These are phyloP conservation scores for Trichothecium roseum DNA, from an alignment of 2,329 filamentous ascomycete species.

Conservation along the genomic window DNA sequence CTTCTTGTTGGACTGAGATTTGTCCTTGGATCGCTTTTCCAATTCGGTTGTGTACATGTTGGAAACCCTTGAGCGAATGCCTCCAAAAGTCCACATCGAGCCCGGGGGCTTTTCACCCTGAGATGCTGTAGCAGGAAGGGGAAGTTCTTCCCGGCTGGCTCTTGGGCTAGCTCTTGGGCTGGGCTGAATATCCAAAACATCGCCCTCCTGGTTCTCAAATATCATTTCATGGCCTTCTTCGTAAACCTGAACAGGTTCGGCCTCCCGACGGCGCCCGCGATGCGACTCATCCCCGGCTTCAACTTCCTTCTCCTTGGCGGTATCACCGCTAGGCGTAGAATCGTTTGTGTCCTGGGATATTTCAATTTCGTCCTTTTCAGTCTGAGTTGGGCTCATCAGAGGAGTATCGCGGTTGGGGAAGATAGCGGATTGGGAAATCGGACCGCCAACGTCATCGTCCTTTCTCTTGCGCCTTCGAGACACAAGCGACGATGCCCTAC, in stretches of 20 bases:
- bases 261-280: conserved; percentile 5
- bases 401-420: conserved; percentile 45
- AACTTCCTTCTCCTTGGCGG: conserved; percentile 16
- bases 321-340: conserved; percentile 18
- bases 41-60: conserved; percentile 50
- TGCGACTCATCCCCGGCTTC: not conserved
- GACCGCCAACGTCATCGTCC: conserved; percentile 72
- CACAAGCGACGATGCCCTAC: conserved; percentile 49
- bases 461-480: conserved; percentile 56
- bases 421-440: conserved; percentile 83
- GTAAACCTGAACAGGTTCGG: conserved; percentile 53
- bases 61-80: conserved; percentile 39
- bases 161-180: conserved; percentile 5
- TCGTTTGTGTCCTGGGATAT: not conserved
- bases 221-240: conserved; percentile 72
- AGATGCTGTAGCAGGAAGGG: conserved; percentile 8
- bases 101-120: conserved; percentile 7
- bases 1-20: conserved; percentile 34
- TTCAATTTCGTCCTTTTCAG: conserved; percentile 15
- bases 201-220: conserved; percentile 78
- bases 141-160: conserved; percentile 7
- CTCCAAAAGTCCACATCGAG: conserved; percentile 22
- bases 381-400: not conserved
- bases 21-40: conserved; percentile 46
- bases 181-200: conserved; percentile 60